phyloP scores from a whole-genome alignment of 805 yeast species.

The Millerozyma miso region DNA sequence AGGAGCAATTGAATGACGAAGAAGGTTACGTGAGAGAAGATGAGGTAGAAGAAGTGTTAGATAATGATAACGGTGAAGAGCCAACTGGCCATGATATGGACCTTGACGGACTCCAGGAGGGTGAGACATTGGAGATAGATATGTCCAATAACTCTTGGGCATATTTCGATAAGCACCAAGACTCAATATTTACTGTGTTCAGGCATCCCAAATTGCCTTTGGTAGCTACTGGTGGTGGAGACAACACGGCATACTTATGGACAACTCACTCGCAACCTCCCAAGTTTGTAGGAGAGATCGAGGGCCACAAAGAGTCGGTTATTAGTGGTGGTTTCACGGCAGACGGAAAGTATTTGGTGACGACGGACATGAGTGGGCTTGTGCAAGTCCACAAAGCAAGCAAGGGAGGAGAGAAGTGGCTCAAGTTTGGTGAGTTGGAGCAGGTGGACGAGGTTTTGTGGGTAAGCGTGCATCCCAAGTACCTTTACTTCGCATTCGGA shows the following conservation, averaged over 20 bases:
- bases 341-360: constrained; percentile 75
- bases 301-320: constrained; percentile 85
- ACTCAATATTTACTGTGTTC: constrained; percentile 79
- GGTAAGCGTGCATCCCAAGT: constrained; percentile 75
- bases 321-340: constrained; percentile 76
- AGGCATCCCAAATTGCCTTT: constrained; percentile 81
- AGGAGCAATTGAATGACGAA: constrained; percentile 4
- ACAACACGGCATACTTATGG: constrained; percentile 86
- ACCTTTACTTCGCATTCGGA: constrained; percentile 85
- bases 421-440: constrained; percentile 59
- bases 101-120: constrained; percentile 34
- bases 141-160: constrained; percentile 84
- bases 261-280: constrained; percentile 87
- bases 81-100: constrained; percentile 32
- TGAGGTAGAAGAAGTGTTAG: constrained; percentile 36
- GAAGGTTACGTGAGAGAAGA: constrained; percentile 25
- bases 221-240: constrained; percentile 95
- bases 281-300: constrained; percentile 66
- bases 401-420: constrained; percentile 84
- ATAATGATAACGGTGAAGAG: constrained; percentile 21
- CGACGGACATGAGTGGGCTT: constrained; percentile 95
- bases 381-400: constrained; percentile 66
- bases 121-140: constrained; percentile 68
- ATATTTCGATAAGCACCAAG: constrained; percentile 86
- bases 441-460: constrained; percentile 90